phyloP scores from a whole-genome alignment of 2,329 filamentous ascomycete genomes.

The Verticillium nubilum region DNA sequence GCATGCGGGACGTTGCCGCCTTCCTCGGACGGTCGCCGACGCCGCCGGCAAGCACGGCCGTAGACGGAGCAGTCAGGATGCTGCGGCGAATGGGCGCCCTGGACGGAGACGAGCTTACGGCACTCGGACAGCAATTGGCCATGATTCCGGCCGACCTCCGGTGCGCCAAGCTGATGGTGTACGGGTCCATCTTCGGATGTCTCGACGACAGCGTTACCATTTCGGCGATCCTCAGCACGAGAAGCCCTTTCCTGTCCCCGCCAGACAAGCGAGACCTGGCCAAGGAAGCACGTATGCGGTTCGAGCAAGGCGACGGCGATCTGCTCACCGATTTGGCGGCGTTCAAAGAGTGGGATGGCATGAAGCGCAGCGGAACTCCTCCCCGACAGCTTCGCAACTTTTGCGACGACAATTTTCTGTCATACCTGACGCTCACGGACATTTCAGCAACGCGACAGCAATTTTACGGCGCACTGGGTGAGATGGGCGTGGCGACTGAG shows the following conservation, averaged over 20 bases:
- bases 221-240: constrained; percentile 84
- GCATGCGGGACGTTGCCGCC: constrained; percentile 69
- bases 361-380: constrained; percentile 51
- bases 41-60: constrained; percentile 77
- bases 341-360: constrained; percentile 75
- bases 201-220: constrained; percentile 85
- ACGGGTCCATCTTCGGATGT: constrained; percentile 89
- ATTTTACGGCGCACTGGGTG: constrained; percentile 78
- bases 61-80: constrained; percentile 77
- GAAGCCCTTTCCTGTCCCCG: constrained; percentile 80
- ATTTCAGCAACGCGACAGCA: constrained; percentile 83
- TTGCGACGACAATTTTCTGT: constrained; percentile 83
- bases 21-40: constrained; percentile 87
- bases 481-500: constrained; percentile 69
- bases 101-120: constrained; percentile 80
- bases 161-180: constrained; percentile 92
- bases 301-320: constrained; percentile 76
- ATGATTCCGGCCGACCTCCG: constrained; percentile 92
- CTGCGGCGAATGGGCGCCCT: constrained; percentile 83
- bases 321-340: constrained; percentile 81
- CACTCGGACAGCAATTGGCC: constrained; percentile 85
- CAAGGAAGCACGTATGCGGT: constrained; percentile 68
- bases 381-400: constrained; percentile 65
- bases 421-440: constrained; percentile 76
- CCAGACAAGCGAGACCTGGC: constrained; percentile 78